A percentile compares a stretch with the other conserved stretches of the same genome.
phyloP scores from a whole-genome alignment of 306 rosid species.

The Begonia loranthoides region DNA sequence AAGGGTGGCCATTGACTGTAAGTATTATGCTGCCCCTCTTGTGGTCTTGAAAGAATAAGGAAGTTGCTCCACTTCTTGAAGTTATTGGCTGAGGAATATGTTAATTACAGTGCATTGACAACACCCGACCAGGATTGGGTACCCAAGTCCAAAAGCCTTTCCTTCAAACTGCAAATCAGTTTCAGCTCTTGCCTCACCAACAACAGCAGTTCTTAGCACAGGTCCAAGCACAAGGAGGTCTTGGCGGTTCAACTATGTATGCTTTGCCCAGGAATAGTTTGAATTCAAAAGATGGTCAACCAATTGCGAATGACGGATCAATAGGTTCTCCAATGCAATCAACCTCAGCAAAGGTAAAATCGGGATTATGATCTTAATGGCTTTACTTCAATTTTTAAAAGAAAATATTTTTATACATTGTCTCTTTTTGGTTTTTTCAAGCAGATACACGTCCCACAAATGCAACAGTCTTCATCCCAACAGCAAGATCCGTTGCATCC shows the following conservation, averaged over 20 bases:
- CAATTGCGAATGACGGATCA: slow-evolving; percentile 59
- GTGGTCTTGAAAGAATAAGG: slow-evolving; percentile 5
- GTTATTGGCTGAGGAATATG: slow-evolving; percentile 9
- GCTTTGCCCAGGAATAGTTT: slow-evolving; percentile 51
- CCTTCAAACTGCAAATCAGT: slow-evolving; percentile 65
- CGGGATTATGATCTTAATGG: too few relatives aligned
- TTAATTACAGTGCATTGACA: slow-evolving; percentile 61
- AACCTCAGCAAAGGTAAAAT: slow-evolving; percentile 57
- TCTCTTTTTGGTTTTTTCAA: neutral
- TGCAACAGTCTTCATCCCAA: slow-evolving; percentile 73
- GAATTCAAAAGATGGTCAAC: slow-evolving; percentile 65
- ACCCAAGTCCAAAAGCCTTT: slow-evolving; percentile 83
- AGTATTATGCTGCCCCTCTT: slow-evolving; percentile 21
- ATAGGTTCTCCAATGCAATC: slow-evolving; percentile 91
- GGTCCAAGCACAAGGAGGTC: slow-evolving; percentile 76
- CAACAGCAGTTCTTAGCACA: slow-evolving; percentile 66
- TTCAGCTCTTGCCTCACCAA: slow-evolving; percentile 79
- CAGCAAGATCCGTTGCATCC: slow-evolving; percentile 80
- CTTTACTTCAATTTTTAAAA: neutral
- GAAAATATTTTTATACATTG: neutral
- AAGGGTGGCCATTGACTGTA: slow-evolving; percentile 97
- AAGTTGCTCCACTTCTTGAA: slow-evolving; percentile 12
- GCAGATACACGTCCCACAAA: slow-evolving; percentile 69
- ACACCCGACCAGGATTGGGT: slow-evolving; percentile 69
- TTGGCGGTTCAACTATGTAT: slow-evolving; percentile 38